These are phyloP conservation scores for Galium porrigens DNA, from an alignment of 305 asterid species.

Conservation along the genomic window DNA sequence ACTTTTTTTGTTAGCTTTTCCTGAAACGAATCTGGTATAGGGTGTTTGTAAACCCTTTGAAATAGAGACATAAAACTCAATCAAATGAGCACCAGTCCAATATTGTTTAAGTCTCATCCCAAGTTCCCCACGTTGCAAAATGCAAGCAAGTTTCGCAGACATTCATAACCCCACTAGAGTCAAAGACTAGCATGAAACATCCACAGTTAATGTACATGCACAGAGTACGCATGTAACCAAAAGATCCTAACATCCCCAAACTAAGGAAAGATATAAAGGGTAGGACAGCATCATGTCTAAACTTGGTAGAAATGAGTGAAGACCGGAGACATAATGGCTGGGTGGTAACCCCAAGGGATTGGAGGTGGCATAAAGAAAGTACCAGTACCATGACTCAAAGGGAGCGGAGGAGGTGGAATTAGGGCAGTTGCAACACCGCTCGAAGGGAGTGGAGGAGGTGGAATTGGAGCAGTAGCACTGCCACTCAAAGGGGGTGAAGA, in stretches of 20 bases:
- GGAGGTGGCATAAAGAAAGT: neutral
- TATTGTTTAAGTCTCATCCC: neutral
- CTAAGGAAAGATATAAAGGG: neutral
- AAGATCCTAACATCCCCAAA: neutral
- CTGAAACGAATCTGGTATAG: too few species aligned
- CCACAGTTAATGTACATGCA: neutral
- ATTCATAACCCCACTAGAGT: neutral
- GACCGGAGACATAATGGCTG: neutral
- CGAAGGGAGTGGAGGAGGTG: neutral
- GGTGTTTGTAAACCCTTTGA: too few species aligned
- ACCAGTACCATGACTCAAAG: neutral
- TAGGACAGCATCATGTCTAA: neutral
- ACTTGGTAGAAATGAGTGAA: neutral
- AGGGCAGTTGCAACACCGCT: neutral
- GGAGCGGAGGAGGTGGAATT: neutral
- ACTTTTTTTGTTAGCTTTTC: too few species aligned
- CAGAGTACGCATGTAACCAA: neutral
- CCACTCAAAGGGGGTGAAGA: neutral
- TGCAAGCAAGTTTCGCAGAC: neutral
- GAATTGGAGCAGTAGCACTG: conserved; percentile 5
- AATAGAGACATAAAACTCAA: neutral
- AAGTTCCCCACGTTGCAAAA: too few species aligned
- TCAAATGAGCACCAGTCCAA: neutral
- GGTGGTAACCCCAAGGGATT: neutral
- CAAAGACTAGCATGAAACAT: neutral